phyloP scores from a whole-genome alignment of 208 protist species.

The Acanthamoeba royreba region DNA sequence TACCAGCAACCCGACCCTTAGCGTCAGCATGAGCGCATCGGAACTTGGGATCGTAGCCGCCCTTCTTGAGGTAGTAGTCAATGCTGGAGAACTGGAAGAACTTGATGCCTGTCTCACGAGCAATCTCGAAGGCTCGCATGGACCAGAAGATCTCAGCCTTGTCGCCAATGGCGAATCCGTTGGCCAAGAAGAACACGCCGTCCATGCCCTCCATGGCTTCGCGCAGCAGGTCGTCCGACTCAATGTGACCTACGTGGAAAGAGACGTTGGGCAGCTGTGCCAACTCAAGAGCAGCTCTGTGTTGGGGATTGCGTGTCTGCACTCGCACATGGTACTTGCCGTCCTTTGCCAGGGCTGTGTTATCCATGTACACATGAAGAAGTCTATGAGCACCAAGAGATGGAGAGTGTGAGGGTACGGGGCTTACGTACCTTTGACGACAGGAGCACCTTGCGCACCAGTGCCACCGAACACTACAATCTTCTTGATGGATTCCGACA shows the following conservation, averaged over 20 bases:
- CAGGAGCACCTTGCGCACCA: background rate
- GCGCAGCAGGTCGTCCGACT: background rate
- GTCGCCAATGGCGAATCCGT: background rate
- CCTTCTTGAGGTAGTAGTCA: background rate
- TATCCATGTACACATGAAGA: background rate
- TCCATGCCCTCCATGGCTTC: slow-evolving; percentile 32
- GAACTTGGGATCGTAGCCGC: background rate
- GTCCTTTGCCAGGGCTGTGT: background rate
- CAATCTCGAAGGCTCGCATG: background rate
- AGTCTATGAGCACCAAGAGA: background rate
- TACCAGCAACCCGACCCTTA: background rate
- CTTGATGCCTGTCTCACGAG: background rate
- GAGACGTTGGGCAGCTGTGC: background rate
- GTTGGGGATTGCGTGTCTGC: background rate
- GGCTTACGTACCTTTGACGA: background rate
- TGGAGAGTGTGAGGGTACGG: background rate
- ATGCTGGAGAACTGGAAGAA: background rate
- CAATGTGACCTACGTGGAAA: background rate
- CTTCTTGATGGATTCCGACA: background rate
- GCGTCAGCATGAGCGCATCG: background rate
- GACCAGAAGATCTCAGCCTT: slow-evolving; percentile 14
- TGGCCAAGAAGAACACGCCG: background rate
- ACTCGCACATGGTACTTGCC: background rate
- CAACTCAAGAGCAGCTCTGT: background rate
- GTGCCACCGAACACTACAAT: background rate